Evolutionary conservation across 176 grass and related monocot genomes (phyloP).

Genomic region (Oryza officinalis): DNA sequence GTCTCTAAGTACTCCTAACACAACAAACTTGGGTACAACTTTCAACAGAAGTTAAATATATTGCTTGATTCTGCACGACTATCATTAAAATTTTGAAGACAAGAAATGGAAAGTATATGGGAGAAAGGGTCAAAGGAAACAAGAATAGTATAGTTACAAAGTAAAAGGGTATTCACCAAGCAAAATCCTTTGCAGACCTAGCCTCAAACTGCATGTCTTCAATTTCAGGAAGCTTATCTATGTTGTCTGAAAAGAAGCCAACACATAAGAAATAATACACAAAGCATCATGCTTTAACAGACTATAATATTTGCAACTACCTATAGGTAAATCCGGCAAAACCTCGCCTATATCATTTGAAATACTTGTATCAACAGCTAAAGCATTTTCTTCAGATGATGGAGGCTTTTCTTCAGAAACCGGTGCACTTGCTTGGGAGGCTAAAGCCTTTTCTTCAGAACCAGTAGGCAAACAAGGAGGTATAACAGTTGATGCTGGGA

Average conservation of each 20-base stretch:
- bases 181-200: conserved; percentile 77
- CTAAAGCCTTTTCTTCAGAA: conserved; percentile 50
- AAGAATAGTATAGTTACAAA: not conserved
- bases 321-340: conserved; percentile 29
- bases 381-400: conserved; percentile 47
- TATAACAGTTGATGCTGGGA: conserved; percentile 35
- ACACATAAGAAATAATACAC: conserved; percentile 19
- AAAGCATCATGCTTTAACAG: conserved; percentile 12
- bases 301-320: conserved; percentile 22
- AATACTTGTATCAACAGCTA: conserved; percentile 53
- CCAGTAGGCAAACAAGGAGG: conserved; percentile 24
- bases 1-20: not conserved
- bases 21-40: not conserved
- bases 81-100: not conserved
- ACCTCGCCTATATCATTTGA: conserved; percentile 51
- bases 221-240: conserved; percentile 54
- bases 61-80: not conserved
- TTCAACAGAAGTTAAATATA: not conserved
- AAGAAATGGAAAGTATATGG: conserved; percentile 9
- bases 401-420: conserved; percentile 33
- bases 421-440: conserved; percentile 28
- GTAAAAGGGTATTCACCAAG: conserved; percentile 67
- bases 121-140: not conserved
- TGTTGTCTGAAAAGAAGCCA: conserved; percentile 48
- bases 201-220: conserved; percentile 86